Evolutionary conservation across 1,284 basidiomycete species (phyloP).

Genomic region (Ceratobasidium sp.): DNA sequence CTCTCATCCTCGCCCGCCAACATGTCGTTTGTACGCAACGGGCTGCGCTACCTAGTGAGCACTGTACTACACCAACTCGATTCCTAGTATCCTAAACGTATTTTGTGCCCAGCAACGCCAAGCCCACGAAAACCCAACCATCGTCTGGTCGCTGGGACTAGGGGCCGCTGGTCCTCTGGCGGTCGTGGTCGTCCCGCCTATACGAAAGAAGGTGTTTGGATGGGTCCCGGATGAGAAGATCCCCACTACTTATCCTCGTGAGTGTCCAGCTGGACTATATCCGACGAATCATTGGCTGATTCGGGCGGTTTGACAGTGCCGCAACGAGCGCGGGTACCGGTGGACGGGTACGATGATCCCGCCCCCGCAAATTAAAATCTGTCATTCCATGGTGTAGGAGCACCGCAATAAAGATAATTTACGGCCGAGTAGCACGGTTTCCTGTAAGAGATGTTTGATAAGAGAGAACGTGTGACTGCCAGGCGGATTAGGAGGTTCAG

Average conservation of each 20-base stretch:
- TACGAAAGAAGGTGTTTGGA: slow-evolving; percentile 71
- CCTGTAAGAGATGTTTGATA: neutral
- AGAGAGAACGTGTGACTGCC: neutral
- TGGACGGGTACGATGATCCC: slow-evolving; percentile 44
- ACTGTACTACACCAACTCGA: neutral
- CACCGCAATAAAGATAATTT: neutral
- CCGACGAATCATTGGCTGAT: neutral
- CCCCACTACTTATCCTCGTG: slow-evolving; percentile 87
- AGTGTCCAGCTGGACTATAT: slow-evolving; percentile 52
- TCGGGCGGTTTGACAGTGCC: slow-evolving; percentile 40
- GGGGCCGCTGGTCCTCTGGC: slow-evolving; percentile 79
- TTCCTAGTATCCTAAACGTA: neutral
- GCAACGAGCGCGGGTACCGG: slow-evolving; percentile 42
- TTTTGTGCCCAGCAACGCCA: slow-evolving; percentile 64
- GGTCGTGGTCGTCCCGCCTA: slow-evolving; percentile 77
- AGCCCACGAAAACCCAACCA: slow-evolving; percentile 90
- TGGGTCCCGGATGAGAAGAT: slow-evolving; percentile 76
- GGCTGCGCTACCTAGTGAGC: slow-evolving; percentile 22
- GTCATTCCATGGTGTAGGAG: neutral
- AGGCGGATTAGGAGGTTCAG: neutral
- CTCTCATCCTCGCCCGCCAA: slow-evolving; percentile 4
- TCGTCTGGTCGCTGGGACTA: slow-evolving; percentile 86
- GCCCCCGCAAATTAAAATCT: slow-evolving; percentile 15
- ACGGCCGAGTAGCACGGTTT: neutral
- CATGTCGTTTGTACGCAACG: slow-evolving; percentile 33